Percentiles rank a stretch among this genome's conserved stretches.
Evolutionary conservation across 257 asterid species (phyloP).

Genomic region (Petrea volubilis): DNA sequence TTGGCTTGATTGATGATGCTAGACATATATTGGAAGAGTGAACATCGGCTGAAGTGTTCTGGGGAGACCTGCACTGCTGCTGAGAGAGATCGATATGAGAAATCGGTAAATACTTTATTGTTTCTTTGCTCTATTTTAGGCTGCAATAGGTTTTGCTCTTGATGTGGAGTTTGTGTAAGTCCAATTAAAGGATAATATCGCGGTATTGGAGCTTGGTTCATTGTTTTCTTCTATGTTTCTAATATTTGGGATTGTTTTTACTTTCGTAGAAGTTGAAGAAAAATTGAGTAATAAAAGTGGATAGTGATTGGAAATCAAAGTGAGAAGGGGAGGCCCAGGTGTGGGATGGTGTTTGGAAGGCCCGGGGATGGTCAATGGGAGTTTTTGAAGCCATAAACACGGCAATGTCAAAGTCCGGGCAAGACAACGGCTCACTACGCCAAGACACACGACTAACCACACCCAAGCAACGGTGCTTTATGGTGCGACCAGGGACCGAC

Average conservation of each 20-base stretch:
- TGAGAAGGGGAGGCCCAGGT: too few relatives aligned
- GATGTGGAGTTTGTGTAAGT: not conserved
- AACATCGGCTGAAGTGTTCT: constrained; percentile 81
- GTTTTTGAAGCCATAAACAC: too few relatives aligned
- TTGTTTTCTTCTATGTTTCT: not conserved
- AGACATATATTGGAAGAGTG: constrained; percentile 94
- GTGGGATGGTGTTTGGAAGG: too few relatives aligned
- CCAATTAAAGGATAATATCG: not conserved
- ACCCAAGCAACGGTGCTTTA: too few relatives aligned
- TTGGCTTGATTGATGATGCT: not conserved
- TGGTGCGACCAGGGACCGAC: too few relatives aligned
- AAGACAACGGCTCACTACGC: too few relatives aligned
- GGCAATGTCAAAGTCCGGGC: too few relatives aligned
- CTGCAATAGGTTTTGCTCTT: not conserved
- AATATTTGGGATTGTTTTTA: not conserved
- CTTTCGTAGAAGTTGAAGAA: not conserved
- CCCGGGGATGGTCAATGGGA: too few relatives aligned
- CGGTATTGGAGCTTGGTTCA: not conserved
- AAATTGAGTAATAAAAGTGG: too few relatives aligned
- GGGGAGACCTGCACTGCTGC: constrained; percentile 91
- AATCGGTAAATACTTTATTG: constrained; percentile 50
- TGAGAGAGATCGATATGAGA: constrained; percentile 89
- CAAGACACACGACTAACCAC: too few relatives aligned
- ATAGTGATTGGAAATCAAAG: too few relatives aligned
- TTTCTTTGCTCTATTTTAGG: not conserved